Percentiles rank a stretch among this genome's conserved stretches.
Evolutionary conservation across 2,329 filamentous ascomycete species (phyloP).

Genomic region (Cercospora sp.): DNA sequence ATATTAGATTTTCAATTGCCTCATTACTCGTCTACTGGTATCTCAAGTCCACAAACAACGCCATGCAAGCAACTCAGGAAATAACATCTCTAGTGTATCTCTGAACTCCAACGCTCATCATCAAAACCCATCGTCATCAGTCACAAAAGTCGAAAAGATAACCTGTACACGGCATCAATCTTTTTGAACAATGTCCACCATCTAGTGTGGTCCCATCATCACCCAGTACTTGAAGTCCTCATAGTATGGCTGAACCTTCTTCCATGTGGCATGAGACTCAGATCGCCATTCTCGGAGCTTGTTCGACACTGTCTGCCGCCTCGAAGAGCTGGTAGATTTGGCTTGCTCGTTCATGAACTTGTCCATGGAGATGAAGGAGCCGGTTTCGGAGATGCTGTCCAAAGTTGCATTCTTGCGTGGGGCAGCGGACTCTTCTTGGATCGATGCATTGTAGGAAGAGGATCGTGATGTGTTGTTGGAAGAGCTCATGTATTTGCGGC

Average conservation of each 20-base stretch:
- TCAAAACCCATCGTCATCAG: background rate
- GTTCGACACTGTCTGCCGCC: slow-evolving; percentile 11
- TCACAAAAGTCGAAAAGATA: background rate
- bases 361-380: slow-evolving; percentile 13
- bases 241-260: slow-evolving; percentile 17
- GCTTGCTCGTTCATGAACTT: slow-evolving; percentile 11
- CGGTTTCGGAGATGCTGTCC: slow-evolving; percentile 4
- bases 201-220: slow-evolving; percentile 20
- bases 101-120: background rate
- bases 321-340: background rate
- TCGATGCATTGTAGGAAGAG: slow-evolving; percentile 5
- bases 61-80: no score
- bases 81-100: no score
- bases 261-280: slow-evolving; percentile 16
- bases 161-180: background rate
- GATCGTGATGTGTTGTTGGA: slow-evolving; percentile 4
- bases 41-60: background rate
- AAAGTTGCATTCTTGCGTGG: background rate
- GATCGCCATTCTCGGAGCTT: slow-evolving; percentile 17
- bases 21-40: background rate
- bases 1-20: no score
- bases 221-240: slow-evolving; percentile 20
- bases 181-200: background rate
- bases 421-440: slow-evolving; percentile 1
- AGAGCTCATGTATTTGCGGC: background rate